Evolutionary conservation across 768 basidiomycete genomes (phyloP).

Genomic region (Leccinum boreale): DNA sequence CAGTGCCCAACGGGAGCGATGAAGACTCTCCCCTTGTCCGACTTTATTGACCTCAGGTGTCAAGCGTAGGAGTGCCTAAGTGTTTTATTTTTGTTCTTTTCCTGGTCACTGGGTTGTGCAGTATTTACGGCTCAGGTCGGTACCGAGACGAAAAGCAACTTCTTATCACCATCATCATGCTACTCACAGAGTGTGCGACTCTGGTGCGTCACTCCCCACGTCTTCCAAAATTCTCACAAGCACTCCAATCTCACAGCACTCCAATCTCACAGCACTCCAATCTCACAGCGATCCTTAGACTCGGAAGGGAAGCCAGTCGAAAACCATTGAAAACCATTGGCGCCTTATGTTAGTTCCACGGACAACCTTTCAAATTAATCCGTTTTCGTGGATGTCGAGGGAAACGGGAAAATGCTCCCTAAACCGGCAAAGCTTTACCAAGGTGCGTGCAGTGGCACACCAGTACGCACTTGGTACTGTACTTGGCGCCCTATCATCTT

Average conservation of each 20-base stretch:
- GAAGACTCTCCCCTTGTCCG: background rate
- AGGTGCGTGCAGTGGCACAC: conserved; percentile 51
- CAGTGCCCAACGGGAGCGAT: background rate
- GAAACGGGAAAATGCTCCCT: background rate
- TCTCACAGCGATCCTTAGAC: background rate
- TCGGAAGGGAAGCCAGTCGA: conserved; percentile 1
- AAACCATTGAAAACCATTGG: too few species aligned
- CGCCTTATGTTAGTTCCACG: background rate
- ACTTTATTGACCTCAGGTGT: background rate
- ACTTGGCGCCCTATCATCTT: conserved; percentile 47
- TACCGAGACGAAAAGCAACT: background rate
- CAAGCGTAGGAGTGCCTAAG: background rate
- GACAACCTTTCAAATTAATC: background rate
- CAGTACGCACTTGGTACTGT: conserved; percentile 39
- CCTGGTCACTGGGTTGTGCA: background rate
- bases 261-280: background rate
- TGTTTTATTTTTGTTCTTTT: background rate
- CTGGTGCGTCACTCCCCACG: background rate
- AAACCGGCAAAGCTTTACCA: conserved; percentile 59
- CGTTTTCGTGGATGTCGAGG: conserved; percentile 1
- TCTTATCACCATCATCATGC: background rate
- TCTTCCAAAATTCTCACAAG: background rate
- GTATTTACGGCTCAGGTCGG: background rate
- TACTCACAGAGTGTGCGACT: background rate
- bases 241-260: background rate